Evolutionary conservation across 192 early-diverging fungal genomes (phyloP), one percentile per base, ranked within the genome.

Genomic region (Coemansia sp.): DNA sequence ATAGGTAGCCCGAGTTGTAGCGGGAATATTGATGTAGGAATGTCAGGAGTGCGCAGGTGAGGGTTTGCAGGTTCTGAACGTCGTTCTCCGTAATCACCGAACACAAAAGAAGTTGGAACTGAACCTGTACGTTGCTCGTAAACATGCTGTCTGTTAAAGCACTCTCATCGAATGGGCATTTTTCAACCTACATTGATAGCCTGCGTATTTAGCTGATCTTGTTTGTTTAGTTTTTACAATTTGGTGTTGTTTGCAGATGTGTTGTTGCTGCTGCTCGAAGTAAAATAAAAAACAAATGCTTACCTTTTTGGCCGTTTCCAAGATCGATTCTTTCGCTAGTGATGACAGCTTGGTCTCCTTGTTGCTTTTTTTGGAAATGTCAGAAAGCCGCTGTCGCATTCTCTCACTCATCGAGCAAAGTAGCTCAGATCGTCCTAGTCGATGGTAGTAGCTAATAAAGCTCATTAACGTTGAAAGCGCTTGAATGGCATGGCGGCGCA

Each of bases 401-500:
- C 36, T 57, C 23, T 57, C 34, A 20, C 33, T n/a, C 55, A 57
- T 57, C 2, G 55, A 33, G 14, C 54, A 65, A 23, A 81, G 68
- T 59, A 81, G 19, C 38, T 72, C 73, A 0, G 67, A 70, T 0
- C 55, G 32, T 3, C 64, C 65, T 7, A 81, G 29, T 19, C 46
- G 35, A 42, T 73, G 64, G 36, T 81, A 81, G 52, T 81, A 81
- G n/a, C 73, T 61, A n/a, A 71, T 60, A 56, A 53, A 75, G 11
- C 66, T 61, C 19, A 59, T 70, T 5, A 75, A 20, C 9, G 66
- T 63, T 5, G 66, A 69, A 23, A 81, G 42, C 0, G 73, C 73
- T 17, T 72, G 66, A 25, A 69, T 66, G 1, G 69, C 78, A 57
- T 48, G 46, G 41, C 41, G 52, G 0, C 73, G 69, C 33, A 75